phyloP scores from a whole-genome alignment of 148 eudicot species.

The Amaranthus cruentus region DNA sequence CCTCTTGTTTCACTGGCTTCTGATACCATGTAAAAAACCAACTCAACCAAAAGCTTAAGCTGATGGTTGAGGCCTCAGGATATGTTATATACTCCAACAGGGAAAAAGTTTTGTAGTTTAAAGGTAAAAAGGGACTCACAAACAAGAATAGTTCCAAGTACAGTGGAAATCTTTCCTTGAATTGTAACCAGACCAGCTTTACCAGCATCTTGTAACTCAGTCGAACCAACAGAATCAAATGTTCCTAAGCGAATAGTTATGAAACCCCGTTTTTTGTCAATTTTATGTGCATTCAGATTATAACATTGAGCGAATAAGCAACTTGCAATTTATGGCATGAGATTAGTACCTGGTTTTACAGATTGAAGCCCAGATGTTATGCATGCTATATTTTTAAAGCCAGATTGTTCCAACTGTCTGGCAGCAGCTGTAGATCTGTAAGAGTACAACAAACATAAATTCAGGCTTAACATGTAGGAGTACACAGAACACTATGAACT shows the following conservation, averaged over 20 bases:
- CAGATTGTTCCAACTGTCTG: conserved; percentile 62
- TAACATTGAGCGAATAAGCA: background rate
- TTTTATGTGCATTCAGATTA: background rate
- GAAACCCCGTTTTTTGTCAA: background rate
- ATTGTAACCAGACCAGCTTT: conserved; percentile 81
- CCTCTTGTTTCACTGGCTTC: no score
- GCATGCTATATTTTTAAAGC: conserved; percentile 78
- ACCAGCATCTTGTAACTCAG: conserved; percentile 86
- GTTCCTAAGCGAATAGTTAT: conserved; percentile 40
- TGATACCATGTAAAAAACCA: no score
- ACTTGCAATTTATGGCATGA: background rate
- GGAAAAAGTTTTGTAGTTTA: background rate
- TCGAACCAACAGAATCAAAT: conserved; percentile 77
- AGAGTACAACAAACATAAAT: conserved; percentile 11
- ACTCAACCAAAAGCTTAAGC: no score
- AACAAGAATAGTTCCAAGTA: conserved; percentile 85
- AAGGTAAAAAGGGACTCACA: conserved; percentile 43
- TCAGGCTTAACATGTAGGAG: no score
- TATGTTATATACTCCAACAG: background rate
- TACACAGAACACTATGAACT: background rate
- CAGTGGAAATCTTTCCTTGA: conserved; percentile 92
- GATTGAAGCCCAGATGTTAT: conserved; percentile 90
- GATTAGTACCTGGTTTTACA: conserved; percentile 63
- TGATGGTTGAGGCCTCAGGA: no score
- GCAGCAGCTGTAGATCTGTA: conserved; percentile 87